Conservation (phyloP, 768 basidiomycete species). For the Mycena galopus region DNA sequence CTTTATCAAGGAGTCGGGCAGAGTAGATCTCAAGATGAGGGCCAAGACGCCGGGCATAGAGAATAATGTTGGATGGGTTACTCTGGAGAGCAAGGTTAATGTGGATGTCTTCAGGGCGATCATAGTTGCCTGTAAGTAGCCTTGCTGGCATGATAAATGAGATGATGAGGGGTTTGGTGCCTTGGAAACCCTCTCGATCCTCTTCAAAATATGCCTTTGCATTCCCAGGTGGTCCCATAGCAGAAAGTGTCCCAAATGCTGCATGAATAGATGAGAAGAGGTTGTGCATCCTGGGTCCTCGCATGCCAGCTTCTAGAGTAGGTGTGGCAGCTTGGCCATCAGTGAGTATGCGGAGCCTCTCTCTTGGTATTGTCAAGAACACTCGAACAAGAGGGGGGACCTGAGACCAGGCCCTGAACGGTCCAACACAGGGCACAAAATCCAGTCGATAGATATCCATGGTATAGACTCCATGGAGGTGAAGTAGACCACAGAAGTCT, state of each 20-base stretch:
- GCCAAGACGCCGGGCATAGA: conserved; percentile 13
- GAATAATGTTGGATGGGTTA: conserved; percentile 5
- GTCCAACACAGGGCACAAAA: conserved; percentile 35
- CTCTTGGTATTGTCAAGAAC: conserved; percentile 34
- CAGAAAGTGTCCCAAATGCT: conserved; percentile 27
- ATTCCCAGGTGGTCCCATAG: conserved; percentile 26
- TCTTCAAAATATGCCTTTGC: conserved; percentile 36
- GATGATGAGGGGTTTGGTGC: conserved; percentile 19
- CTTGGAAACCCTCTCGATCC: conserved; percentile 26
- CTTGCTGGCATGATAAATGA: conserved; percentile 25
- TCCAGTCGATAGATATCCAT: conserved; percentile 35
- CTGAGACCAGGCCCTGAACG: conserved; percentile 31
- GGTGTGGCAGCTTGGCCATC: conserved; percentile 19
- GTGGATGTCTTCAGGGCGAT: conserved; percentile 6
- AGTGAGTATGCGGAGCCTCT: conserved; percentile 14
- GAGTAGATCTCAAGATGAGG: conserved; percentile 15
- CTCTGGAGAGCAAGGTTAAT: conserved; percentile 15
- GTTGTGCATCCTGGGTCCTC: conserved; percentile 27
- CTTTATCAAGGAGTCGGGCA: conserved; percentile 13
- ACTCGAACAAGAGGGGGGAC: too few species aligned
- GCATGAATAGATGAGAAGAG: conserved; percentile 33
- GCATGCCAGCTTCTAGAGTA: conserved; percentile 28
- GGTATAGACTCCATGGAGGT: conserved; percentile 49
- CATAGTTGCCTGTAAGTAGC: conserved; percentile 8
- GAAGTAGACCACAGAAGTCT: conserved; percentile 53